Evolutionary conservation across 169 alveolate species (phyloP), one percentile per base, ranked within the genome.

Genomic region (Eimeria falciformis): DNA sequence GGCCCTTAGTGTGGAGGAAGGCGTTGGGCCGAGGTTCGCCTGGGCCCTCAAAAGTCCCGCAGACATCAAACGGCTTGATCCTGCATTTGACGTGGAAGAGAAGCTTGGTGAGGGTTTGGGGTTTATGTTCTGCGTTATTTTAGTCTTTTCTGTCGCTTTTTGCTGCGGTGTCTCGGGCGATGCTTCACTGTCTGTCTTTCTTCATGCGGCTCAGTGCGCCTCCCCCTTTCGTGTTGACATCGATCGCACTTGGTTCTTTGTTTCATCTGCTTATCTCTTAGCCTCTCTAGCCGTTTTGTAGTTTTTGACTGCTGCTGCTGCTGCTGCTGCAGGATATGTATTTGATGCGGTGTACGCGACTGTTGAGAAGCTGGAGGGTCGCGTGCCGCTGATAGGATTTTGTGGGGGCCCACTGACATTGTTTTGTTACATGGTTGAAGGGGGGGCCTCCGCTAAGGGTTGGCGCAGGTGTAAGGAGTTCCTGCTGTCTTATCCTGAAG

Each of bases 321-420:
- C 53, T 68, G 27, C 89, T 56, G 84, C 91, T 84, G 12, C 94
- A 86, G 96, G 95, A 21, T 93, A 95, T 43, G 98, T 96, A 9
- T 94, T 94, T 40, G 97, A 96, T 71, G 93, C 97, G 3, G 92
- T 96, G 9, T 93, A 71, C 75, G 77, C 92, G 56, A 94, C 96
- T 3, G 93, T 93, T 45, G 50, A 79, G 43, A 92, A 92, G 88
- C 93, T 95, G 50, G 93, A 95, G 45, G 95, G 96, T 27, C 58
- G 69, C 21, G 95, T 96, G 2, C 97, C 98, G 53, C 53, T 97
- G 27, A 83, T 97, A 47, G 98, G 98, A 33, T 97, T 97, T 78
- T 81, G 94, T 12, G 98, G 98, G 12, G 97, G 97, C 0, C 98
- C 98, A 23, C 95, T 95, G 92, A 95, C 98, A 11, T 85, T 97